Evolutionary conservation across 345 rosid genomes (phyloP), one percentile per base, ranked within the genome.

Genomic region (Bruguiera gymnorhiza): DNA sequence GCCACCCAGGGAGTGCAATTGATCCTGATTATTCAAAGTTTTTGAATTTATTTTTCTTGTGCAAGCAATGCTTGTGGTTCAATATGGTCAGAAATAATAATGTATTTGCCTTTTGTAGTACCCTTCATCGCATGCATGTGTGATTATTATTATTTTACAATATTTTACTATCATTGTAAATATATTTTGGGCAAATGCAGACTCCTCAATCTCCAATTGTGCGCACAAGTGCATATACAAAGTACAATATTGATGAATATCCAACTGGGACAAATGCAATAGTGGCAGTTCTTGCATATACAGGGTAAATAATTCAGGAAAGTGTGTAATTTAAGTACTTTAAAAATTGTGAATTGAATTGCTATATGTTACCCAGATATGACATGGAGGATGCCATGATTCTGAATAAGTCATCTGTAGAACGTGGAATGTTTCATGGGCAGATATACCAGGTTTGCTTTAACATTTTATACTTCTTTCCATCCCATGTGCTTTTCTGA

Each of bases 341-440:
- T 32, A 48, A 46, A 31, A 46, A 21, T 57, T 56, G 11, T 27
- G 52, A 36, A 24, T 48, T 27, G 36, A 68, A 62, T 68, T 58
- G 37, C 31, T 68, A 54, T 59, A n/a, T 62, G 21, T 79, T 56
- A 24, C 68, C 61, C 67, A 95, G 97, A 65, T 95, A 88, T 77
- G 99, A 95, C 78, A 95, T 95, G 99, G 99, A 95, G 86, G 99
- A 95, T 82, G 97, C 99, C 6, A 95, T 95, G 99, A 95, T 95
- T 78, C 71, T 95, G 69, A 95, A 95, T 68, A 95, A 95, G 78
- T 92, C 99, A 71, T 83, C 99, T 15, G 97, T 87, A 61, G 99
- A 95, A 52, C 89, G 93, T 39, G 97, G 99, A 69, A 84, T 95
- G 97, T 92, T 83, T 80, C 97, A 85, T 85, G 99, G 99, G 71